Evolutionary conservation across 2,329 filamentous ascomycete species (phyloP).

Genomic region (Penicillium corylophilum): DNA sequence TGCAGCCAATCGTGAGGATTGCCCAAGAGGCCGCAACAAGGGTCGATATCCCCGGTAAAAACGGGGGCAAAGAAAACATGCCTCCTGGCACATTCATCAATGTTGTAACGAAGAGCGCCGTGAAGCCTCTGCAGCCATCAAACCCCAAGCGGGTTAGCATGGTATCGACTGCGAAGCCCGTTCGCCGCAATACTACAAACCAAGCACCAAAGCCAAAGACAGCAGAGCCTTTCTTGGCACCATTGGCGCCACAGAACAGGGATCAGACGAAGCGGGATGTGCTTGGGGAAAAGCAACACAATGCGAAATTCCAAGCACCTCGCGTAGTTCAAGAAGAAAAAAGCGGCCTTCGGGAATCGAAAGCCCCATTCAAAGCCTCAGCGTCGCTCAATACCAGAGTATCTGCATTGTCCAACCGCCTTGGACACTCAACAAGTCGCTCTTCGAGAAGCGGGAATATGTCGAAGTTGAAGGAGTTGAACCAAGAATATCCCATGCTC

Average conservation of each 20-base stretch:
- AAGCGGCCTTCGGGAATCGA: not conserved
- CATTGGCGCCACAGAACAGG: constrained; percentile 5
- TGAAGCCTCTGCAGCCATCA: not conserved
- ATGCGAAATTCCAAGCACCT: constrained; percentile 2
- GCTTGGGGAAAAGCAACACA: constrained; percentile 15
- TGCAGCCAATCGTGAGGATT: constrained; percentile 45
- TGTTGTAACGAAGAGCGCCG: constrained; percentile 16
- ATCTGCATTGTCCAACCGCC: constrained; percentile 12
- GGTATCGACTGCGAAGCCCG: constrained; percentile 8
- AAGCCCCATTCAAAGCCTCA: not conserved
- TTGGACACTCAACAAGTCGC: constrained; percentile 21
- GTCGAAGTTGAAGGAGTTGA: constrained; percentile 23
- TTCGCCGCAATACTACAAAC: constrained; percentile 13
- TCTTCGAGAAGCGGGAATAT: constrained; percentile 34
- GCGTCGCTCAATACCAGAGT: constrained; percentile 9
- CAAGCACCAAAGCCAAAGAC: not conserved
- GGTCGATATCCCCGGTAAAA: constrained; percentile 52
- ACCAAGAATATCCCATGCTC: constrained; percentile 52
- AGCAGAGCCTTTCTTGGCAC: not conserved
- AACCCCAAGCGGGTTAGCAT: constrained; percentile 1
- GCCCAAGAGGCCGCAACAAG: constrained; percentile 43
- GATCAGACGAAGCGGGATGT: not conserved
- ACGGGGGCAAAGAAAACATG: constrained; percentile 63
- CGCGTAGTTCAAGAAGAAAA: not conserved
- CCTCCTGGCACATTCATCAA: constrained; percentile 47